Conservation (phyloP, 495 filamentous ascomycete genomes). For the Aspergillus wentii region DNA sequence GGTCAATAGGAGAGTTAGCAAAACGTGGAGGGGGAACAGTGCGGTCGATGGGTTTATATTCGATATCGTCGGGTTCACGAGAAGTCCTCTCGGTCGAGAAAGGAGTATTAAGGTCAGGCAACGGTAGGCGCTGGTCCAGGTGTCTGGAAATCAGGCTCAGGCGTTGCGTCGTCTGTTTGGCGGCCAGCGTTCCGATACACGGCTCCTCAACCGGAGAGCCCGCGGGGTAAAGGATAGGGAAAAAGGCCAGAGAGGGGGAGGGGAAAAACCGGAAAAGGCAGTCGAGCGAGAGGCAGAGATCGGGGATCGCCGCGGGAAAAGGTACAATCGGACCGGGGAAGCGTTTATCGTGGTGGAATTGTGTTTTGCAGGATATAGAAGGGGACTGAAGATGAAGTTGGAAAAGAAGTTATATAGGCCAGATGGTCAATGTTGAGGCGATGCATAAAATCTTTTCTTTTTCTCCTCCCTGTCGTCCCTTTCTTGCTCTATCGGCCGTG, state of each 20-base stretch:
- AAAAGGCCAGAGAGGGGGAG: conserved; percentile 11
- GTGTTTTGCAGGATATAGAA: background rate
- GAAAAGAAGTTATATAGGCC: too few species aligned
- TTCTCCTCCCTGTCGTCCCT: background rate
- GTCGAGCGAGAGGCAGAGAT: too few species aligned
- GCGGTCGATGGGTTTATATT: conserved; percentile 48
- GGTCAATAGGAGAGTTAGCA: conserved; percentile 2
- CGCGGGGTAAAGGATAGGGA: conserved; percentile 26
- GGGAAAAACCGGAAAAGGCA: too few species aligned
- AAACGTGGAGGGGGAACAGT: conserved; percentile 4
- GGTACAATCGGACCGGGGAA: too few species aligned
- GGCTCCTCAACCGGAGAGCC: conserved; percentile 28
- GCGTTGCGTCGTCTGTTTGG: conserved; percentile 56
- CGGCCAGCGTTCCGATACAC: conserved; percentile 48
- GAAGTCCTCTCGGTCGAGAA: conserved; percentile 61
- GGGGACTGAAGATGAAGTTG: background rate
- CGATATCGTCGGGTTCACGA: conserved; percentile 49
- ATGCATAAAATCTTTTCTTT: conserved; percentile 1
- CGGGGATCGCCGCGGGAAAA: conserved; percentile 39
- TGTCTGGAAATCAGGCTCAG: conserved; percentile 79
- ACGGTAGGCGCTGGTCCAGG: conserved; percentile 57
- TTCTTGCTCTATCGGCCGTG: conserved; percentile 2
- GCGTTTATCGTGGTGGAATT: too few species aligned
- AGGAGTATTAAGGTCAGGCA: conserved; percentile 60
- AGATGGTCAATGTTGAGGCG: too few species aligned